Evolutionary conservation across 768 basidiomycete species (phyloP), one percentile per base, ranked within the genome.

Genomic region (Xerocomellus chrysenteron): DNA sequence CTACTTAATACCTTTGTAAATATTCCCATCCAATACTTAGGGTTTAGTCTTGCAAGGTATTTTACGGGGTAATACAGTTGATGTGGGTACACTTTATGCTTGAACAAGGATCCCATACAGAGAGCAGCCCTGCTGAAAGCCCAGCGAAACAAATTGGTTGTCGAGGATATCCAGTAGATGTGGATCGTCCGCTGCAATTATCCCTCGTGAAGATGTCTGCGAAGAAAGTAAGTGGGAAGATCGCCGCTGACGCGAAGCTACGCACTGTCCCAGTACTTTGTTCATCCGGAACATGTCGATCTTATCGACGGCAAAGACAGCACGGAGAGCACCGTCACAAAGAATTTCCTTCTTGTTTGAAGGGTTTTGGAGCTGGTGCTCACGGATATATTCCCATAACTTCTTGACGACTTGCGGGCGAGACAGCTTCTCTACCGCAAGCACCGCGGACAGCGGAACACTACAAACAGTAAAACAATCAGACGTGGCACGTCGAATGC

Each of bases 271-370:
- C 54, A 96, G 75, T 28, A 88, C 80, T 73, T 95, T 93, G 80
- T 95, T 96, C 94, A 96, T 96, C 62, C 79, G 85, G 76, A 96
- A 95, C 92, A 95, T 95, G 73, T 92, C 85, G 54, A 97, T 83
- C 69, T 85, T 89, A 60, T 92, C 89, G 13, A 82, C 80, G 54
- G 81, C 82, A 70, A 98, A 96, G 21, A 96, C 82, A 7, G 86
- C 83, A 65, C 80, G 81, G 62, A 97, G 68, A 17, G 72, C 76
- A 17, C 79, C 76, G 70, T 98, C 94, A 66, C 94, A 95, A 2
- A 93, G 61, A 58, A 98, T 97, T 70, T 91, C 92, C 53, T 84
- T 83, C 73, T 80, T 88, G 72, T 96, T 91, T 2, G 67, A 70
- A 6, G 92, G 92, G 68, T 98, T 94, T 74, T 98, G 94, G 44